phyloP scores from a whole-genome alignment of 2,329 filamentous ascomycete genomes.

The Hypoxylon sp. region DNA sequence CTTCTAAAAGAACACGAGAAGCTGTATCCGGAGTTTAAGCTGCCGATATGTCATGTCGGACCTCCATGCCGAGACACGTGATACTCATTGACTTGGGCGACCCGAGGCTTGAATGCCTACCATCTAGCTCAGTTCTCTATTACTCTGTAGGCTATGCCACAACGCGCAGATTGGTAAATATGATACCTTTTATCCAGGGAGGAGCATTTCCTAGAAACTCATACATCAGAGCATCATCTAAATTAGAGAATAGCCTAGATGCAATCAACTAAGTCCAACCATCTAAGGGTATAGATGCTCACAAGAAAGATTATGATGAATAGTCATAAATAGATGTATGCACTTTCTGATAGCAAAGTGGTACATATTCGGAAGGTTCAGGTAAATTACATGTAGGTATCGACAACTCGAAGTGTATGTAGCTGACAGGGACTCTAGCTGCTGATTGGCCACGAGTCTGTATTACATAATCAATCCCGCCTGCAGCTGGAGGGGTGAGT shows the following conservation, averaged over 20 bases:
- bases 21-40: not conserved
- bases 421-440: not conserved
- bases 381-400: too few species aligned
- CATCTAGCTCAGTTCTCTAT: not conserved
- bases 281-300: not conserved
- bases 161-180: not conserved
- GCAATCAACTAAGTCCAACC: not conserved
- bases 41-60: not conserved
- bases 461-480: slow-evolving; percentile 22
- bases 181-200: not conserved
- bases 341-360: not conserved
- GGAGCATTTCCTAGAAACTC: not conserved
- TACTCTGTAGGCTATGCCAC: not conserved
- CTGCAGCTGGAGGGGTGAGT: slow-evolving; percentile 5
- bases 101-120: not conserved
- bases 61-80: not conserved
- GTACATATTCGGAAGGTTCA: too few species aligned
- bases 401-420: not conserved
- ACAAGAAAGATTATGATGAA: not conserved
- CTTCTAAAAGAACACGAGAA: too few species aligned
- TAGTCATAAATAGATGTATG: not conserved
- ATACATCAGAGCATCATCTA: not conserved
- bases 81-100: not conserved
- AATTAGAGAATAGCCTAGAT: not conserved
- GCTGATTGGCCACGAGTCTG: not conserved